Base-by-base conservation (phyloP, 2,329 filamentous ascomycete species). In the Spiromastix sp. region DNA sequence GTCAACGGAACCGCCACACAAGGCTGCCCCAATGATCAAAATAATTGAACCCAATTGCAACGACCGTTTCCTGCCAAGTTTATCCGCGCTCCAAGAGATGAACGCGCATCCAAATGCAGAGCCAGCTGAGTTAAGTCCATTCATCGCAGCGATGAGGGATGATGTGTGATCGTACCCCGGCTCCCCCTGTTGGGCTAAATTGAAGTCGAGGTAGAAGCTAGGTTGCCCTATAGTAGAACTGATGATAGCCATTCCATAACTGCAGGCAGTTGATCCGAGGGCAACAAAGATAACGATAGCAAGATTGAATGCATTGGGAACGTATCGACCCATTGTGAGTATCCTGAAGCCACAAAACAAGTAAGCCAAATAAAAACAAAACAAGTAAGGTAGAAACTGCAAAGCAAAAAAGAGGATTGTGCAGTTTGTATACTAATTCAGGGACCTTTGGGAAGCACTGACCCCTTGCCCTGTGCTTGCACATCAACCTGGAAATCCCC, bases 151-250 rank as follows among this genome's bases (percentile, higher is more conserved):
- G 28, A 66, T 61, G 13, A 63, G 52, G 38, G 59, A 56, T 3
- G 60, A 55, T 1, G 64, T 66, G 29, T 59, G 57, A 2, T 42
- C 43, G 42, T 67, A 67, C 15, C 60, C 61, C 2, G 60, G 54
- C 34, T 59, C 48, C 7, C 53, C 57, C 37, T 52, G 46, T 5
- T 54, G 36, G 4, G 59, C 57, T 9, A 68, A 53, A 19, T 57
- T 42, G 31, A 67, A 57, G 45, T 59, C 61, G 4, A 44, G 50
- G 47, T 62, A 66, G 51, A 67, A 67, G 24, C 51, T 58, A 3
- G 64, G 62, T 38, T 68, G 64, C 2, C 65, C 66, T 32, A 68
- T 56, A 2, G 63, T 67, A 9, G 60, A 63, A 9, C 59, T 56
- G 26, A 68, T 64, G 30, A 58, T 50, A 17, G 54, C 50, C 38